Evolutionary conservation across 495 filamentous ascomycete species (phyloP), one percentile per base, ranked within the genome.

Genomic region (Pyronema omphalodes): DNA sequence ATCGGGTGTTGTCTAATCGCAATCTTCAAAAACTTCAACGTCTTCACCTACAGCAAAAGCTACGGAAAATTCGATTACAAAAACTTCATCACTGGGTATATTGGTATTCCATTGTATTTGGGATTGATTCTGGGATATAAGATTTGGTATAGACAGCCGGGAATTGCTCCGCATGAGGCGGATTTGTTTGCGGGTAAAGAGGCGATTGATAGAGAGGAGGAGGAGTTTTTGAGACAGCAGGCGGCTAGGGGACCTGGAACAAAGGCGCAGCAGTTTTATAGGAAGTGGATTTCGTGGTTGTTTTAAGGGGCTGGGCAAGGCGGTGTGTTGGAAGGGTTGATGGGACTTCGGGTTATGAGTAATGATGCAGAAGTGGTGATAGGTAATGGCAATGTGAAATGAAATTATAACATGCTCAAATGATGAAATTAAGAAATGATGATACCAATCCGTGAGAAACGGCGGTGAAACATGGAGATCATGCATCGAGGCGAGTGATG

Each of bases 31-130:
- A 81, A 86, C 63, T 91, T 79, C 62, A 76, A 76, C 59, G 80
- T 84, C 23, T 94, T 88, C 66, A 67, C 69, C 17, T 67, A 60
- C 18, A 37, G 59, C 11, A 68, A 70, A 39, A 72, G 66, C 39
- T 78, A 74, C 51, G 74, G 76, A 9, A 71, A 74, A 41, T 81
- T 79, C 63, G 71, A 79, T 61, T 79, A 81, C 64, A 79, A 80
- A 67, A 82, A 76, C 59, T 91, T 91, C 67, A 75, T 93, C 66
- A 88, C 84, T 0, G 78, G 78, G 4, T 88, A 91, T 60, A 76
- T 88, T 4, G 86, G 84, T 35, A 88, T 93, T 60, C 82, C 82
- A 4, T 68, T 89, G 11, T 93, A 86, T 60, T 59, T 93, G 2
- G 72, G 77, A 50, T 71, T 86, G 62, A 76, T 86, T 63, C 70